A percentile compares a stretch with the other conserved stretches of the same genome.
Evolutionary conservation across 352 stramenopile genomes (phyloP).

Genomic region (Thraustotheca clavata): DNA sequence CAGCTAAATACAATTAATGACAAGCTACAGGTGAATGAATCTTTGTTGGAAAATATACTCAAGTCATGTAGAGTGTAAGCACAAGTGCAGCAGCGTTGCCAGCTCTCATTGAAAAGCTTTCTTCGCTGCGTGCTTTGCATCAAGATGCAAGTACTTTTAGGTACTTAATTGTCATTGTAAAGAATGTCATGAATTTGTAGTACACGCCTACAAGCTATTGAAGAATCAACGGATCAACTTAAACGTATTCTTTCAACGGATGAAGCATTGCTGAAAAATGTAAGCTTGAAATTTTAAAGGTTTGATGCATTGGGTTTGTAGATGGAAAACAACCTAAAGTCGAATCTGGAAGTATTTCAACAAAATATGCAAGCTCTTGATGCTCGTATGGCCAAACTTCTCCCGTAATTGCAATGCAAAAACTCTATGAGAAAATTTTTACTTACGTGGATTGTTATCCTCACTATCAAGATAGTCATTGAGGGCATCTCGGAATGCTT

Average conservation of each 20-base stretch:
- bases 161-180: not conserved
- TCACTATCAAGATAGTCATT: conserved; percentile 57
- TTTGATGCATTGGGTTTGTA: conserved; percentile 25
- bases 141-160: conserved; percentile 32
- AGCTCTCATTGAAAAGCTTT: conserved; percentile 57
- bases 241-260: conserved; percentile 55
- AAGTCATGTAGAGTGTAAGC: conserved; percentile 31
- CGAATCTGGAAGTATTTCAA: conserved; percentile 72
- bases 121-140: conserved; percentile 61
- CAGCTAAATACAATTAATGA: conserved; percentile 69
- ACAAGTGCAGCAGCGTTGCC: conserved; percentile 51
- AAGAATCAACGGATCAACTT: conserved; percentile 47
- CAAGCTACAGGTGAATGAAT: conserved; percentile 28
- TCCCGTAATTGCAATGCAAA: conserved; percentile 15
- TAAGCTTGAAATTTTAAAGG: conserved; percentile 28
- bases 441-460: conserved; percentile 21
- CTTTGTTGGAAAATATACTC: not conserved
- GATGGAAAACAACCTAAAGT: conserved; percentile 65
- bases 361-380: conserved; percentile 69
- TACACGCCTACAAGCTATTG: conserved; percentile 46
- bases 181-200: conserved; percentile 30
- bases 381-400: conserved; percentile 49
- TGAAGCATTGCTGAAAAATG: conserved; percentile 50
- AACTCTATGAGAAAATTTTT: not conserved
- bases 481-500: conserved; percentile 62